phyloP scores from a whole-genome alignment of 2,329 filamentous ascomycete genomes.

The Trichoderma sp. region DNA sequence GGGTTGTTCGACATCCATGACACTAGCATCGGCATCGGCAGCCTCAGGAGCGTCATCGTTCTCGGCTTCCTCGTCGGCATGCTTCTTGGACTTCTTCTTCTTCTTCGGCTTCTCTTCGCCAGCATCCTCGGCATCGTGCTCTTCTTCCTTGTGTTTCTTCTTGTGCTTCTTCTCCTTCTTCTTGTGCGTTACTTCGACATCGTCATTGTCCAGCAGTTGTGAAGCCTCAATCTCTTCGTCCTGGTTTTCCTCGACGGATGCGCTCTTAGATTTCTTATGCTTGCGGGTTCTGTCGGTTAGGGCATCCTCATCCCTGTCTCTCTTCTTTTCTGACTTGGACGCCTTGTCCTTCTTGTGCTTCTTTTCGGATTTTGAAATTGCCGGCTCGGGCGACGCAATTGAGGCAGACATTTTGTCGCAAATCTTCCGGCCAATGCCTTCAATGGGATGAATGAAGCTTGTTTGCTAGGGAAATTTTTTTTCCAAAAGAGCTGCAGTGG shows the following conservation, averaged over 20 bases:
- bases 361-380: conserved; percentile 37
- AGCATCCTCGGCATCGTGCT: conserved; percentile 6
- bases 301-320: conserved; percentile 43
- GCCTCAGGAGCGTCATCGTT: conserved; percentile 15
- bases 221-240: conserved; percentile 19
- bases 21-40: conserved; percentile 22
- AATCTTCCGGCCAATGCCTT: background rate
- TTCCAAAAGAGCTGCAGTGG: background rate
- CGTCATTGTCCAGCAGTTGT: conserved; percentile 24
- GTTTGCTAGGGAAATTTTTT: conserved; percentile 17
- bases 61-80: conserved; percentile 30
- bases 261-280: conserved; percentile 51
- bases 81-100: conserved; percentile 33
- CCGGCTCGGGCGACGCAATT: conserved; percentile 32
- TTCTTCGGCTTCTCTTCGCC: conserved; percentile 33
- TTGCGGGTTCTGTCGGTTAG: conserved; percentile 42
- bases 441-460: conserved; percentile 2
- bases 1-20: conserved; percentile 39
- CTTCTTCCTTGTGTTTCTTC: conserved; percentile 31
- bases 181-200: conserved; percentile 36
- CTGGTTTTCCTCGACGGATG: conserved; percentile 33
- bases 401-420: conserved; percentile 22
- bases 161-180: conserved; percentile 30
- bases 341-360: conserved; percentile 38
- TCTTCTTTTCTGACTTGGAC: conserved; percentile 42